Base-by-base conservation (phyloP, 805 yeast genomes). In the Geotrichum ghanense region DNA sequence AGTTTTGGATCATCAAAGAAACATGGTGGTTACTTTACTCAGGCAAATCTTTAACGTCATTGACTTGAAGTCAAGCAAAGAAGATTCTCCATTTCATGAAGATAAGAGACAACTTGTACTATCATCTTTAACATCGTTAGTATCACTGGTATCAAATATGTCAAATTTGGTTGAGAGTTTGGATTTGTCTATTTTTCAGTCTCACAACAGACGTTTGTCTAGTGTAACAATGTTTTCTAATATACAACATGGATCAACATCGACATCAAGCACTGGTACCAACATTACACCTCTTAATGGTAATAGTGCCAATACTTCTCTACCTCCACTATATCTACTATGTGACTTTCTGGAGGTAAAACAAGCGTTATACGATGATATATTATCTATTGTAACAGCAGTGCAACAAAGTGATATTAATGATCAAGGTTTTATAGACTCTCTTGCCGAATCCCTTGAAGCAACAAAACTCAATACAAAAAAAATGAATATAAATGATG, bases 301-400 rank as follows among this genome's bases (percentile, higher is more conserved):
- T 9, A 26, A 27, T 4, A 19, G 26, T 10, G 17, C 9, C 16
- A 20, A 26, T 21, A 21, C 45, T 12, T 43, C 39, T 12, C 45
- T 43, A 3, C 35, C 45, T 4, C 37, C 37, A 10, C 17, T 31
- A 6, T 31, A 10, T 31, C 44, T 79, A 3, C 68, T 81, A n/a
- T 51, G 47, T 40, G 94, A 84, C 44, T 87, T 83, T 58, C 75
- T 80, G 56, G 82, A 81, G 51, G 66, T 74, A 42, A 88, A 87
- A 55, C 95, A 87, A 59, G 71, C 74, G 6, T 60, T 84, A 22
- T 89, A 86, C 60, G 56, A 52, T 16, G 53, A 31, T 22, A 34
- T 53, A 25, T 44, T 47, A 12, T 51, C 47, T 12, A 43, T 51
- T 25, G 40, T 42, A 3, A 41, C 41, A 14, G 49, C 44, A 12